A percentile compares a stretch with the other conserved stretches of the same genome.
These are phyloP conservation scores for Colletotrichum lentis DNA, from an alignment of 2,329 filamentous ascomycete genomes.

Conservation along the genomic window DNA sequence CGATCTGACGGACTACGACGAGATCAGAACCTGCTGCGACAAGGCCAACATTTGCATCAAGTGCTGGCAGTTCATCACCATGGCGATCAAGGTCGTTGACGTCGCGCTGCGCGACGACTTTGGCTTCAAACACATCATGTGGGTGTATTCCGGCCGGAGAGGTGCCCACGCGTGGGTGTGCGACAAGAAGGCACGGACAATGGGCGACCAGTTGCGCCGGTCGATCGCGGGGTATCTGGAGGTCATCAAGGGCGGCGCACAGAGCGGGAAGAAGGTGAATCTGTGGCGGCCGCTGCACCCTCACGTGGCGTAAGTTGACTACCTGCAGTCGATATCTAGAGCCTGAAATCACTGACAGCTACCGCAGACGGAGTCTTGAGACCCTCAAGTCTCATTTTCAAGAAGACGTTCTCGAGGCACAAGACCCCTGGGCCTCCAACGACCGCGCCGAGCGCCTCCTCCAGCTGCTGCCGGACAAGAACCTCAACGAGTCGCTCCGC, in stretches of 20 bases:
- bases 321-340: neutral
- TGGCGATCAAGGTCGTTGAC: constrained; percentile 96
- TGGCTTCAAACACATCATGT: constrained; percentile 95
- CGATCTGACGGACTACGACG: constrained; percentile 98
- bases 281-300: constrained; percentile 86
- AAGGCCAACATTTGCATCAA: constrained; percentile 92
- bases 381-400: constrained; percentile 87
- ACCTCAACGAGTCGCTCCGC: constrained; percentile 78
- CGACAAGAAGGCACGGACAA: constrained; percentile 81
- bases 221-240: constrained; percentile 91
- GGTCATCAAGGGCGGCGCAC: constrained; percentile 83
- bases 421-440: constrained; percentile 82
- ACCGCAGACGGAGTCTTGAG: constrained; percentile 76
- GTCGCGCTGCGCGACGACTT: constrained; percentile 90
- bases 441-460: constrained; percentile 81
- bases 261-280: constrained; percentile 88
- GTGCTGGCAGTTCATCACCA: constrained; percentile 97
- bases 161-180: constrained; percentile 99
- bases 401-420: constrained; percentile 78
- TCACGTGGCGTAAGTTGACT: constrained; percentile 72
- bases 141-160: constrained; percentile 97
- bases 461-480: constrained; percentile 81
- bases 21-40: constrained; percentile 92
- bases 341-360: constrained; percentile 34
- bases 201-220: constrained; percentile 86